Evolutionary conservation across 306 rosid species (phyloP).

Genomic region (Crataegus laevigata): DNA sequence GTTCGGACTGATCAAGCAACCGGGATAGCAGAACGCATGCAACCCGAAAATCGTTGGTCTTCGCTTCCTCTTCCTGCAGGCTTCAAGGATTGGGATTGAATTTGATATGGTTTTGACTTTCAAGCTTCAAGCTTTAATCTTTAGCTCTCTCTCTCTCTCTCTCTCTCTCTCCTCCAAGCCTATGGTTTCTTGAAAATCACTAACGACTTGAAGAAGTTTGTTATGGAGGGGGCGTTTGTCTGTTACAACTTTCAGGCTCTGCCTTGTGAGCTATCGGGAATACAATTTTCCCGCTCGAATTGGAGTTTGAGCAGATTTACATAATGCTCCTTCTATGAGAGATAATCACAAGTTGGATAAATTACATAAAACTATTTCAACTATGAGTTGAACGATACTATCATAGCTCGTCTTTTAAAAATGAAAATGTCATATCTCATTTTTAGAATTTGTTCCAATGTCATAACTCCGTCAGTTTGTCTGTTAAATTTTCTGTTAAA

Average conservation of each 20-base stretch:
- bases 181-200: constrained; percentile 3
- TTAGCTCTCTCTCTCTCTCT: neutral
- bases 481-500: no score
- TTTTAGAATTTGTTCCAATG: no score
- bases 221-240: neutral
- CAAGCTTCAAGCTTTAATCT: neutral
- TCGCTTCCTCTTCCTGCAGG: constrained; percentile 59
- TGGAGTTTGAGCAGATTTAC: neutral
- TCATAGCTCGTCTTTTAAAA: no score
- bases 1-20: constrained; percentile 28
- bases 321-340: neutral
- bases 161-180: constrained; percentile 8
- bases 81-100: constrained; percentile 35
- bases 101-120: constrained; percentile 33
- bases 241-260: neutral
- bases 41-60: constrained; percentile 49
- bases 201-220: neutral
- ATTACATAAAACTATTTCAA: no score
- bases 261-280: no score
- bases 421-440: no score
- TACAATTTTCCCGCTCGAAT: neutral
- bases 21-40: constrained; percentile 54
- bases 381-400: no score
- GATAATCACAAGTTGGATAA: neutral
- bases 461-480: no score